Evolutionary conservation across 495 filamentous ascomycete genomes (phyloP).

Genomic region (Trichoderma orchidacearum): DNA sequence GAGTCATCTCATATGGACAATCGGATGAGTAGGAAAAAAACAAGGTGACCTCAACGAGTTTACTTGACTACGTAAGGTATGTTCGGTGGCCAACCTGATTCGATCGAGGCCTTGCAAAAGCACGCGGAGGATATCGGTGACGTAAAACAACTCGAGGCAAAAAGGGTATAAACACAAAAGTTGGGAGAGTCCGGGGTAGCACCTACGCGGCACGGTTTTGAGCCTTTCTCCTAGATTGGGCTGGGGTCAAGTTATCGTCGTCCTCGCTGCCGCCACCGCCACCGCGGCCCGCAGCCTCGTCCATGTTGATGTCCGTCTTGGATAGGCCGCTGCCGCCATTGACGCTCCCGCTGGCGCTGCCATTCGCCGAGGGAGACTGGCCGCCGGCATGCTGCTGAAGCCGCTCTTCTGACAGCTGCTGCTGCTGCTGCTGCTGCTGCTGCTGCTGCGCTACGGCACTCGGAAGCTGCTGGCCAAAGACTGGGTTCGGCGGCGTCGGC

Average conservation of each 20-base stretch:
- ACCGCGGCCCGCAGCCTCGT: conserved; percentile 27
- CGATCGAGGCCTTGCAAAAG: too few species aligned
- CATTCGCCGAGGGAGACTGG: conserved; percentile 2
- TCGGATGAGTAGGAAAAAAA: neutral
- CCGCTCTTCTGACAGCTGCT: conserved; percentile 7
- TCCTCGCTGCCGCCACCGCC: conserved; percentile 30
- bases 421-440: neutral
- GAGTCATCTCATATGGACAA: too few species aligned
- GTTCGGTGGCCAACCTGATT: too few species aligned
- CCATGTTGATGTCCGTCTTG: conserved; percentile 10
- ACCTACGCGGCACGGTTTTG: conserved; percentile 95
- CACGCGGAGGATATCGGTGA: too few species aligned
- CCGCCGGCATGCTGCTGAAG: conserved; percentile 2
- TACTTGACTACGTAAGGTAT: too few species aligned
- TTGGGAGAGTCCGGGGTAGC: conserved; percentile 2
- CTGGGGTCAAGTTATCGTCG: conserved; percentile 53
- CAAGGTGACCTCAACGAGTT: too few species aligned
- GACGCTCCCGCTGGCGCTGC: neutral
- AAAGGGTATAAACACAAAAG: neutral
- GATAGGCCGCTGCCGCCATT: conserved; percentile 2
- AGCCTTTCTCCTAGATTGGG: conserved; percentile 78
- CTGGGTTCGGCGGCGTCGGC: conserved; percentile 24
- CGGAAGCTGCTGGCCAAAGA: conserved; percentile 7
- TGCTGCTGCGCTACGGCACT: conserved; percentile 5
- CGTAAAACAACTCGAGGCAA: too few species aligned